These are phyloP conservation scores for Pistacia atlantica DNA, from an alignment of 345 rosid genomes.

Conservation along the genomic window DNA sequence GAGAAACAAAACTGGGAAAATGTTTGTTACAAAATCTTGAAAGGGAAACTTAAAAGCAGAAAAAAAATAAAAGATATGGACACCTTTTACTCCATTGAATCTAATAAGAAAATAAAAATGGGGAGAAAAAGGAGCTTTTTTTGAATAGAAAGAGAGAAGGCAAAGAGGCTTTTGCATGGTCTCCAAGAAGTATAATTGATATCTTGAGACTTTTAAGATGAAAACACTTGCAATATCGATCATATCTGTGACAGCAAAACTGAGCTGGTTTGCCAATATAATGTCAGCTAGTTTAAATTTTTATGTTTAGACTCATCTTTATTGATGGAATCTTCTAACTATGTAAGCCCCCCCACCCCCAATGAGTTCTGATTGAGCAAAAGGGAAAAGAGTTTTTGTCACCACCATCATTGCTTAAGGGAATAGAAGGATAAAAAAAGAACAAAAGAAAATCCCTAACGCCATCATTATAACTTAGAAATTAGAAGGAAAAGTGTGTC, in stretches of 20 bases:
- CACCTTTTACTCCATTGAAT: conserved; percentile 27
- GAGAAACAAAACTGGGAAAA: conserved; percentile 28
- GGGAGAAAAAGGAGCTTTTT: conserved; percentile 32
- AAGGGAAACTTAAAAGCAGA: conserved; percentile 18
- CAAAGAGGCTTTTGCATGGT: conserved; percentile 65
- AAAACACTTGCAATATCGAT: not conserved
- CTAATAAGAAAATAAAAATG: conserved; percentile 18
- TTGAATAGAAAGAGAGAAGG: conserved; percentile 32
- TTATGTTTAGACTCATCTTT: conserved; percentile 29
- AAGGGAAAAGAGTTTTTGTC: conserved; percentile 36
- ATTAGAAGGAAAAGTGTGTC: conserved; percentile 34
- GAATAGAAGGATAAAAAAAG: conserved; percentile 13
- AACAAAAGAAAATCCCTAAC: conserved; percentile 21
- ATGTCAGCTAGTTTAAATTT: conserved; percentile 32
- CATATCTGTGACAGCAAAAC: conserved; percentile 33
- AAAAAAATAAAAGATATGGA: conserved; percentile 8
- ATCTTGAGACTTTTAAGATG: conserved; percentile 58
- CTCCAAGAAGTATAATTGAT: conserved; percentile 62
- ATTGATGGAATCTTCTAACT: conserved; percentile 49
- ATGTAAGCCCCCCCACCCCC: conserved; percentile 19
- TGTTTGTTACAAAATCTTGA: conserved; percentile 20
- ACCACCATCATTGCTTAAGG: conserved; percentile 40
- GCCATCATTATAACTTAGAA: conserved; percentile 37
- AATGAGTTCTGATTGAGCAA: conserved; percentile 37
- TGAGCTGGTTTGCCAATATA: conserved; percentile 36